Evolutionary conservation across 768 basidiomycete genomes (phyloP), one percentile per base, ranked within the genome.

Genomic region (Kwoniella europaea): DNA sequence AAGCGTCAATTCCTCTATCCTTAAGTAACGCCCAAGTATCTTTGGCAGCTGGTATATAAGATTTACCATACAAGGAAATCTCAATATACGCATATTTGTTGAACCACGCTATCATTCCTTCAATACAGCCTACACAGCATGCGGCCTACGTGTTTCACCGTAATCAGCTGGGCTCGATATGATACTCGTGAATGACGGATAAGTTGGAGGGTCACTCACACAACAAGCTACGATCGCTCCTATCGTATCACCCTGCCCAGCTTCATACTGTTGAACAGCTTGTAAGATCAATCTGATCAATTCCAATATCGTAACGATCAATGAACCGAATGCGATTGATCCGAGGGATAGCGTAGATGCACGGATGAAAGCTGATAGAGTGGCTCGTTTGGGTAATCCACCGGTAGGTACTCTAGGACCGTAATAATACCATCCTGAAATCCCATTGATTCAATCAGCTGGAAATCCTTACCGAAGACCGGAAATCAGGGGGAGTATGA

Each of bases 251-350:
- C 82, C 82, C 66, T 83, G 71, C 16, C 74, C 77, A 22, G 69
- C 71, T 67, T 81, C 82, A 46, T 83, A 77, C 71, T 82, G 81
- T 58, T 74, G 72, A 12, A 84, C 22, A 42, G 74, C 72, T 50
- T 81, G 87, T 29, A 93, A 80, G 54, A 92, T 75, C 76, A 92
- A 83, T 59, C 88, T 85, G 53, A 92, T 68, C 16, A 92, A 79
- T 71, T 93, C 92, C 53, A 94, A 84, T 42, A 93, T 80, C 0
- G 93, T 92, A 35, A 94, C 92, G 67, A 93, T 91, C 75, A 94
- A 85, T 15, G 90, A 91, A 15, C 92, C 92, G 79, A 94, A 93
- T 0, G 92, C 91, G 72, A 93, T 91, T 1, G 91, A 92, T 9
- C 92, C 93, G 42, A 94, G 86, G 0, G 92, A 93, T 29, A 90